A percentile compares a stretch with the other conserved stretches of the same genome.
Conservation (phyloP, 306 rosid species). For the Sindora glabra region DNA sequence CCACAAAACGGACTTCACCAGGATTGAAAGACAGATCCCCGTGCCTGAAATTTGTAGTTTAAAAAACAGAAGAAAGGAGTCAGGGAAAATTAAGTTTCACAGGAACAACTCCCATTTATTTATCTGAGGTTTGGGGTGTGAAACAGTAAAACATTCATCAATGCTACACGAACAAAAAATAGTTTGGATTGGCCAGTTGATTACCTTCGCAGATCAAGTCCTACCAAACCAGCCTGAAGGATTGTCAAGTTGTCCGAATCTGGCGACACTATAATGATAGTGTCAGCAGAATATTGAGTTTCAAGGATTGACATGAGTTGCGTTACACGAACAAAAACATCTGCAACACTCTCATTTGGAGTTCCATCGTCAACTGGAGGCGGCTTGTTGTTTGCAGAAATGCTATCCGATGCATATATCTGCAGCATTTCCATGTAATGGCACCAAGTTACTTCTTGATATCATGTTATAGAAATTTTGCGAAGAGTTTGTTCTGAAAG, state of each 20-base stretch:
- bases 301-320: conserved; percentile 96
- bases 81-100: neutral
- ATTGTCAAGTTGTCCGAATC: conserved; percentile 83
- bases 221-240: conserved; percentile 82
- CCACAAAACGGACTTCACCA: conserved; percentile 90
- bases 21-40: conserved; percentile 74
- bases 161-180: neutral
- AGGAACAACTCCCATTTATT: neutral
- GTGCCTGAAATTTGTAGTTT: conserved; percentile 55
- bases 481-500: no score
- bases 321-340: conserved; percentile 79
- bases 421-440: conserved; percentile 14
- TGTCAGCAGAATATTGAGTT: conserved; percentile 78
- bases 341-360: conserved; percentile 86
- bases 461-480: no score
- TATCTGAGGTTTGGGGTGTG: neutral
- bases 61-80: neutral
- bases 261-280: conserved; percentile 80
- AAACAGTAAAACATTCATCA: no score
- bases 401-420: conserved; percentile 71
- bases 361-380: conserved; percentile 82
- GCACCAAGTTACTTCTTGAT: neutral
- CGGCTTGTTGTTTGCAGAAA: conserved; percentile 63
- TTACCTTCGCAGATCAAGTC: conserved; percentile 84
- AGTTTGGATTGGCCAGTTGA: neutral